A percentile compares a stretch with the other conserved stretches of the same genome.
phyloP scores from a whole-genome alignment of 2,329 filamentous ascomycete genomes.

The Mollisiaceae sp. region DNA sequence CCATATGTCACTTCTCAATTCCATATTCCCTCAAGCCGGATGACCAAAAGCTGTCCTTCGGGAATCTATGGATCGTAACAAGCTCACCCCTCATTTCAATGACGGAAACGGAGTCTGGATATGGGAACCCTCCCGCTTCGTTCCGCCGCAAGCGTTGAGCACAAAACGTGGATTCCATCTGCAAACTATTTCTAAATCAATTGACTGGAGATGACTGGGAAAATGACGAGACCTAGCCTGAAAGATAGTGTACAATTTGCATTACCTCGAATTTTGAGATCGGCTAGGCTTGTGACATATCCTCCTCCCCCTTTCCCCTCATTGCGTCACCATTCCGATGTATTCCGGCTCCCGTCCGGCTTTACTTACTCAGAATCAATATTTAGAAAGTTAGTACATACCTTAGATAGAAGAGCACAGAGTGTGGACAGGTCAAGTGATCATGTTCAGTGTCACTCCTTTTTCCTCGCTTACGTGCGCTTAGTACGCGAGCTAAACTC shows the following conservation, averaged over 20 bases:
- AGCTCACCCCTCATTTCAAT: neutral
- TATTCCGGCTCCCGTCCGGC: neutral
- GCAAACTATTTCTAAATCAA: neutral
- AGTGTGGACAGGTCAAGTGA: slow-evolving; percentile 4
- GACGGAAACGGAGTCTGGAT: neutral
- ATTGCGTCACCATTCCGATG: neutral
- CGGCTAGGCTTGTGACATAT: neutral
- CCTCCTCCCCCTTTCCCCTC: neutral
- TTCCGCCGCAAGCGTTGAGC: neutral
- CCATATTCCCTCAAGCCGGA: neutral
- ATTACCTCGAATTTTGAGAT: neutral
- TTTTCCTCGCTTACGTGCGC: neutral
- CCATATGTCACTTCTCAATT: slow-evolving; percentile 6
- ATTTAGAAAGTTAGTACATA: neutral
- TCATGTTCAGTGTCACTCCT: neutral
- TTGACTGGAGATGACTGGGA: neutral
- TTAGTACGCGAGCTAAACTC: neutral
- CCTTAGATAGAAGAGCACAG: neutral
- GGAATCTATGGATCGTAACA: neutral
- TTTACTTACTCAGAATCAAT: neutral
- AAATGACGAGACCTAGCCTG: neutral
- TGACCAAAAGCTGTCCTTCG: neutral
- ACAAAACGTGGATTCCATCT: slow-evolving; percentile 8
- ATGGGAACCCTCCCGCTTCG: neutral
- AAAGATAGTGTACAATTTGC: neutral